Evolutionary conservation across 805 yeast genomes (phyloP).

Genomic region (Suhomyces prunicola): DNA sequence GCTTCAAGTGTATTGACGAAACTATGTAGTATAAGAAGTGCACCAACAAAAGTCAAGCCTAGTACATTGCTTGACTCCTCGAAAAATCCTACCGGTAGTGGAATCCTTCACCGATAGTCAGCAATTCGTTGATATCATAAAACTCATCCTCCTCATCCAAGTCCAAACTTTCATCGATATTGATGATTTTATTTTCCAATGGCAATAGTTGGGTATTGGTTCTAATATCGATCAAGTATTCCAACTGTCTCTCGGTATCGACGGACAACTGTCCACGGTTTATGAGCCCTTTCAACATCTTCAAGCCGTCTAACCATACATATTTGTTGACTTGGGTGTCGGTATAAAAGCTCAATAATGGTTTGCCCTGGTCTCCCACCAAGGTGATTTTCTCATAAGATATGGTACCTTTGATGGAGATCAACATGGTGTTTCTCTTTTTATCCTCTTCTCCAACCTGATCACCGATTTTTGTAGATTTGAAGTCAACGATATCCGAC

Average conservation of each 20-base stretch:
- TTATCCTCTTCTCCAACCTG: slow-evolving; percentile 41
- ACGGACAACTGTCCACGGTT: slow-evolving; percentile 31
- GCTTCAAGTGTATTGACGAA: neutral
- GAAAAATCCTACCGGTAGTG: slow-evolving; percentile 12
- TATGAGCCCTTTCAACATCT: slow-evolving; percentile 39
- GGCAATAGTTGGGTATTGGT: slow-evolving; percentile 39
- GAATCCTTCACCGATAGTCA: slow-evolving; percentile 21
- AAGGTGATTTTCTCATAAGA: slow-evolving; percentile 55
- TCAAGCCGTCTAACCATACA: slow-evolving; percentile 78
- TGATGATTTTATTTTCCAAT: slow-evolving; percentile 25
- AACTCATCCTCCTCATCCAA: slow-evolving; percentile 28
- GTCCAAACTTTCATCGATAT: slow-evolving; percentile 16
- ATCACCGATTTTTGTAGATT: slow-evolving; percentile 46
- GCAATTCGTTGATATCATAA: slow-evolving; percentile 26
- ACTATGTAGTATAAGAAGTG: neutral
- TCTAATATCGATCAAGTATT: slow-evolving; percentile 33
- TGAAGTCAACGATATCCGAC: slow-evolving; percentile 49
- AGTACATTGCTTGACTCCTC: neutral
- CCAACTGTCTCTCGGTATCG: slow-evolving; percentile 37
- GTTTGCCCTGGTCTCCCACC: slow-evolving; percentile 39
- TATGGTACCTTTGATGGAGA: slow-evolving; percentile 57
- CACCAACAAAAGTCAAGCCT: neutral
- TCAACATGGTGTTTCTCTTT: slow-evolving; percentile 41
- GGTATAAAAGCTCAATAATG: slow-evolving; percentile 58
- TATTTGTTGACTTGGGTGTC: slow-evolving; percentile 67